Percentiles rank a stretch among this genome's conserved stretches.
These are phyloP conservation scores for Trametes coccinea DNA, from an alignment of 768 basidiomycete species.

Conservation along the genomic window DNA sequence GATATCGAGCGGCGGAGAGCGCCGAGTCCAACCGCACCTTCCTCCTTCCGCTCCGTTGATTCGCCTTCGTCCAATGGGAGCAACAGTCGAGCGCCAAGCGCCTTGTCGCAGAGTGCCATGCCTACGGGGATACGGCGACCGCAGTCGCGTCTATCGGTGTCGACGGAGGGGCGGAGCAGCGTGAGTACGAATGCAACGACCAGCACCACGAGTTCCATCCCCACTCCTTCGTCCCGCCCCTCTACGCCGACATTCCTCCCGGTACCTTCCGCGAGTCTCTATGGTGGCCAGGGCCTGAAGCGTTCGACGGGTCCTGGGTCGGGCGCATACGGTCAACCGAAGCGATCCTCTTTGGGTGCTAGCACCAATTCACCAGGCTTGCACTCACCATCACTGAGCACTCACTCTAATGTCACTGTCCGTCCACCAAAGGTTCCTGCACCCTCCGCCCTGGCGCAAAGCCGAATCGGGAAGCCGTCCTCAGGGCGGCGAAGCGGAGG, in stretches of 20 bases:
- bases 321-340: constrained; percentile 44
- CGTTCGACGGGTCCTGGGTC: constrained; percentile 55
- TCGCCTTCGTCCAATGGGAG: constrained; percentile 40
- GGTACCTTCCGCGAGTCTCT: constrained; percentile 56
- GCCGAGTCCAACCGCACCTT: constrained; percentile 59
- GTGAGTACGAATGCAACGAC: constrained; percentile 55
- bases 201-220: constrained; percentile 62
- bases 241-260: constrained; percentile 77
- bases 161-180: constrained; percentile 43
- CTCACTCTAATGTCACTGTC: constrained; percentile 31
- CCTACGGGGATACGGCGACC: constrained; percentile 59
- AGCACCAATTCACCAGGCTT: constrained; percentile 37
- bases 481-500: constrained; percentile 31
- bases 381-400: constrained; percentile 11
- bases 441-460: constrained; percentile 29
- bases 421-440: constrained; percentile 28
- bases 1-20: constrained; percentile 58
- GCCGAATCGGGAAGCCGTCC: constrained; percentile 34
- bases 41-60: constrained; percentile 46
- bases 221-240: constrained; percentile 69
- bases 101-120: constrained; percentile 43
- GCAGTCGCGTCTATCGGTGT: constrained; percentile 71
- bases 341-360: constrained; percentile 65
- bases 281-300: constrained; percentile 51
- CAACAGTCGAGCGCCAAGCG: constrained; percentile 42